Base-by-base conservation (phyloP, 225 moss, liverwort and hornwort species). In the Marchantia paleacea region DNA sequence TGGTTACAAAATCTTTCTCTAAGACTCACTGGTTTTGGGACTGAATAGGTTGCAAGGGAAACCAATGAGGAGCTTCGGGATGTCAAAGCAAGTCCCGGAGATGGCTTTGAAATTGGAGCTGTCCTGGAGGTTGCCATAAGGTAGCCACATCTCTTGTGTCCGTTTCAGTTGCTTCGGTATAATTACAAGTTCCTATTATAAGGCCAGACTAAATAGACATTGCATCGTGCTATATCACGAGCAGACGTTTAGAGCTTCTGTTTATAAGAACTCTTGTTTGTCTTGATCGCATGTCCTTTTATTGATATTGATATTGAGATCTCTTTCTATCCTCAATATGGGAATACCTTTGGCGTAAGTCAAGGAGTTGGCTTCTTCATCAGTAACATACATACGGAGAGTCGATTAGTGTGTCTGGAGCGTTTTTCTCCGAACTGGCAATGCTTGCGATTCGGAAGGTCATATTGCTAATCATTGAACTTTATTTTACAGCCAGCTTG, bases 81-180 rank as follows among this genome's bases (percentile, higher is more conserved):
- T 60, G 84, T 93, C 31, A 93, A 90, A 69, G 89, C 94, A 73
- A 91, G 92, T 86, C 92, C 90, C 75, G 89, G 91, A 60, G 93
- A 91, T 81, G 94, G 92, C 74, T 97, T 91, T 85, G 93, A 89
- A 74, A 94, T 94, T 75, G 93, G 88, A 66, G 83, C 91, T 48
- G 93, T 97, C 52, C 94, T 97, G 81, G 82, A 79, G 20, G 93
- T 94, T 86, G 97, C 97, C 75, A 92, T 86, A 89, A 92, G 94
- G 96, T 97, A 80, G 73, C 11, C 60, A 52, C 72, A 70, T 63
- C 55, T 49, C 78, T 81, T 55, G 58, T 58, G 57, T 47, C 75
- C 18, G 30, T 55, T n/a, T 50, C 28, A 74, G 75, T 29, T 75
- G 13, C 31, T 75, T 8, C 39, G 7, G 22, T 52, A 25, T 58